Evolutionary conservation across 1,284 basidiomycete species (phyloP).

Genomic region (Fomitopsis schrenkii): DNA sequence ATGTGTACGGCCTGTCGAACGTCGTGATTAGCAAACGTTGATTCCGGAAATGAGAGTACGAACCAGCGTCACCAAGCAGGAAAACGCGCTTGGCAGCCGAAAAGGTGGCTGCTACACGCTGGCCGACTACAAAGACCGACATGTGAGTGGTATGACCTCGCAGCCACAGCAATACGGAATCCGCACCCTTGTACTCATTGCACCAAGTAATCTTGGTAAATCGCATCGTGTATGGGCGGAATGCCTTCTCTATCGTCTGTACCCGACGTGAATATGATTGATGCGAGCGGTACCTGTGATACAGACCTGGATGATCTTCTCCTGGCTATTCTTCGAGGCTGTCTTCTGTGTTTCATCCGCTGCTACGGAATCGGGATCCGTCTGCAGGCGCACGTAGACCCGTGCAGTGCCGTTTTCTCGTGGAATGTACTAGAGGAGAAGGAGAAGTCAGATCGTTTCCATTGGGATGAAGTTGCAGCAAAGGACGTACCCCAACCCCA

Average conservation of each 20-base stretch:
- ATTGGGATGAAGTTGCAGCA: neutral
- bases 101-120: neutral
- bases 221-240: neutral
- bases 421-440: neutral
- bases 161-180: neutral
- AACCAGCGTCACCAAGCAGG: neutral
- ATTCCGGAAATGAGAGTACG: neutral
- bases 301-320: neutral
- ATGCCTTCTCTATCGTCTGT: neutral
- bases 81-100: neutral
- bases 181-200: neutral
- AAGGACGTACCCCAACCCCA: neutral
- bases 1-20: neutral
- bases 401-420: neutral
- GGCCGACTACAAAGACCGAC: neutral
- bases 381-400: neutral
- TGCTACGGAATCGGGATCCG: neutral
- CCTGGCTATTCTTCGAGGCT: neutral
- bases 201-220: neutral
- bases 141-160: neutral
- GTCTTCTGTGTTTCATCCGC: neutral
- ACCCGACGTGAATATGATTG: neutral
- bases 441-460: neutral
- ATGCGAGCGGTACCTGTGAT: too few species aligned
- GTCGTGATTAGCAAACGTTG: neutral